Evolutionary conservation across 2,329 filamentous ascomycete species (phyloP).

Genomic region (Paracoccidioides brasiliensis): DNA sequence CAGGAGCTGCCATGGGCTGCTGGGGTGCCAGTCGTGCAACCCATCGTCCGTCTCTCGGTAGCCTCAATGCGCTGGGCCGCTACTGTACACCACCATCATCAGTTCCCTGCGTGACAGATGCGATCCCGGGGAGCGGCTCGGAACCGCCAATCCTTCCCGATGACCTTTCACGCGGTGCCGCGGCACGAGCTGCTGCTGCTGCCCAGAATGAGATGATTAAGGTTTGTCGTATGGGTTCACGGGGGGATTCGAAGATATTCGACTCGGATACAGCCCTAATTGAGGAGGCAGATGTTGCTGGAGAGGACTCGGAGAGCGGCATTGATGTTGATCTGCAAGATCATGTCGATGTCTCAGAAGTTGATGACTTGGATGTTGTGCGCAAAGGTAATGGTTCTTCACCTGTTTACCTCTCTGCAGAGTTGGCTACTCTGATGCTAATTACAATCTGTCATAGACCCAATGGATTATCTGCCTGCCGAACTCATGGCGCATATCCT

Average conservation of each 20-base stretch:
- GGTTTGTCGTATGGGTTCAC: constrained; percentile 14
- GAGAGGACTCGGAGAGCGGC: constrained; percentile 35
- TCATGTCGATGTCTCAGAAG: constrained; percentile 22
- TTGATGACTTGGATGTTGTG: constrained; percentile 22
- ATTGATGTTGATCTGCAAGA: constrained; percentile 35
- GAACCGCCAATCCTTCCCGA: constrained; percentile 30
- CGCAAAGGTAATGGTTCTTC: constrained; percentile 22
- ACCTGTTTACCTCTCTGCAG: constrained; percentile 8
- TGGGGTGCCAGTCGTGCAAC: constrained; percentile 19
- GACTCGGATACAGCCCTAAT: not conserved
- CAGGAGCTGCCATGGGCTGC: constrained; percentile 17
- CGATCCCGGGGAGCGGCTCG: constrained; percentile 25
- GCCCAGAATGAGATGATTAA: constrained; percentile 36
- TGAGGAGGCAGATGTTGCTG: constrained; percentile 19
- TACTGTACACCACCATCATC: constrained; percentile 15
- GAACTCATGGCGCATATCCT: constrained; percentile 49
- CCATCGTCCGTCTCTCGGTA: constrained; percentile 25
- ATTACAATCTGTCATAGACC: constrained; percentile 30
- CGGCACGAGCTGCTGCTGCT: constrained; percentile 36
- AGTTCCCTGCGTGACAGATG: constrained; percentile 11
- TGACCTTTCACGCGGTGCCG: constrained; percentile 29
- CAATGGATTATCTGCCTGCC: constrained; percentile 41
- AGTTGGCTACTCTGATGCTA: not conserved
- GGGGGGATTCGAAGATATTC: constrained; percentile 19
- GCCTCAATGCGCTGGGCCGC: constrained; percentile 21